phyloP scores from a whole-genome alignment of 305 asterid genomes.

The Fraxinus xanthoxyloides region DNA sequence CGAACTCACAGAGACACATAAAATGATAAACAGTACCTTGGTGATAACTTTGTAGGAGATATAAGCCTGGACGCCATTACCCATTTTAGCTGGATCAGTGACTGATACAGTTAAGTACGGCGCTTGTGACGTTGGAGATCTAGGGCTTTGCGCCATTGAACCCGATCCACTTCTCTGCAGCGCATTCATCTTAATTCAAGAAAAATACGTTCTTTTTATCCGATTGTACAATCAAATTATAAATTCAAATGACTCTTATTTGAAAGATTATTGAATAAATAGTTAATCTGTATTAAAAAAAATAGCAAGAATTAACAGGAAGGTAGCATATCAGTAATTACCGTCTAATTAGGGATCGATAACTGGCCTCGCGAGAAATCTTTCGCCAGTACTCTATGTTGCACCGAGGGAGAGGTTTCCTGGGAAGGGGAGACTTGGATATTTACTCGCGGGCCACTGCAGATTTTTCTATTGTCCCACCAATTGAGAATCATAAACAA shows the following conservation, averaged over 20 bases:
- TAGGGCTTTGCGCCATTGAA: constrained; percentile 68
- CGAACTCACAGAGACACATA: not conserved
- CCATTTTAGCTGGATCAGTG: constrained; percentile 98
- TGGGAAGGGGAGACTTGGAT: not conserved
- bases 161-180: constrained; percentile 81
- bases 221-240: not conserved
- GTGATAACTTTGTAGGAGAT: constrained; percentile 95
- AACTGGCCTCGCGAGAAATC: not conserved
- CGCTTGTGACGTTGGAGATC: constrained; percentile 70
- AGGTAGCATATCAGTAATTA: not conserved
- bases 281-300: not conserved
- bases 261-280: not conserved
- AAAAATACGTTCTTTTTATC: not conserved
- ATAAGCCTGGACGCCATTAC: constrained; percentile 96
- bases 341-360: not conserved
- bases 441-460: not conserved
- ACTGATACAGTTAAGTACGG: constrained; percentile 76
- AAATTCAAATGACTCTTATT: not conserved
- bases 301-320: not conserved
- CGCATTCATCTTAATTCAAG: constrained; percentile 31
- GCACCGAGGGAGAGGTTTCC: not conserved
- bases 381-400: not conserved
- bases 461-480: not conserved
- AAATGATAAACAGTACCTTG: constrained; percentile 42
- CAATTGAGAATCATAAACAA: not conserved